Evolutionary conservation across 495 filamentous ascomycete species (phyloP).

Genomic region (Tuber borchii): DNA sequence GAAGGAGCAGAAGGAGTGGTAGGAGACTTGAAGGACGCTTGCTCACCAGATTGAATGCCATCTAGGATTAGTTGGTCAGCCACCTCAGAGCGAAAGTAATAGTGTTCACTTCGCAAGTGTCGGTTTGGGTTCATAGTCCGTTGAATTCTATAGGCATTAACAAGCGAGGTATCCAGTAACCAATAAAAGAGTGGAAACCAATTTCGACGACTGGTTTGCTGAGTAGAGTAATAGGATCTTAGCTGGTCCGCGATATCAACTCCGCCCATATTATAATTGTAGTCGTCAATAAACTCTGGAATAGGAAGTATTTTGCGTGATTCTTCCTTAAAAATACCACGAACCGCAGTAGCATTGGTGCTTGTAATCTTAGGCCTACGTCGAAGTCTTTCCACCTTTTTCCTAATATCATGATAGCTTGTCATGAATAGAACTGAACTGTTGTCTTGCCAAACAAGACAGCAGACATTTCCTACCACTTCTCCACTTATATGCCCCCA

Average conservation of each 20-base stretch:
- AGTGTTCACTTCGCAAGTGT: background rate
- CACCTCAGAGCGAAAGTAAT: slow-evolving; percentile 1
- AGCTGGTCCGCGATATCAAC: slow-evolving; percentile 38
- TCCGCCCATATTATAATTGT: slow-evolving; percentile 24
- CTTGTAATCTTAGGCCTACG: slow-evolving; percentile 8
- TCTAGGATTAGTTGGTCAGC: background rate
- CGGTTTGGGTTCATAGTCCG: background rate
- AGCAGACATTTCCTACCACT: slow-evolving; percentile 3
- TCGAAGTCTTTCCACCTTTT: background rate
- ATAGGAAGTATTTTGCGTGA: background rate
- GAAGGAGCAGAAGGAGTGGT: no score
- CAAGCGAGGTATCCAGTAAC: slow-evolving; percentile 32
- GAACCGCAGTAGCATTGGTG: background rate
- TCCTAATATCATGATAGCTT: slow-evolving; percentile 1
- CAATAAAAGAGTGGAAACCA: slow-evolving; percentile 37
- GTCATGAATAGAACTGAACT: slow-evolving; percentile 9
- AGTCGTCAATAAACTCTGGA: slow-evolving; percentile 8
- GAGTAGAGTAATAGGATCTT: slow-evolving; percentile 26
- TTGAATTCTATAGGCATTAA: slow-evolving; percentile 11
- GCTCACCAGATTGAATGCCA: background rate
- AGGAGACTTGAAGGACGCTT: background rate
- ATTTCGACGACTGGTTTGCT: slow-evolving; percentile 15
- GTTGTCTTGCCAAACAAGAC: slow-evolving; percentile 8
- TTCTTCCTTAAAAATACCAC: background rate
- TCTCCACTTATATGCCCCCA: background rate